Conservation (phyloP, 2,329 filamentous ascomycete genomes). For the Arachnopeziza araneosa region DNA sequence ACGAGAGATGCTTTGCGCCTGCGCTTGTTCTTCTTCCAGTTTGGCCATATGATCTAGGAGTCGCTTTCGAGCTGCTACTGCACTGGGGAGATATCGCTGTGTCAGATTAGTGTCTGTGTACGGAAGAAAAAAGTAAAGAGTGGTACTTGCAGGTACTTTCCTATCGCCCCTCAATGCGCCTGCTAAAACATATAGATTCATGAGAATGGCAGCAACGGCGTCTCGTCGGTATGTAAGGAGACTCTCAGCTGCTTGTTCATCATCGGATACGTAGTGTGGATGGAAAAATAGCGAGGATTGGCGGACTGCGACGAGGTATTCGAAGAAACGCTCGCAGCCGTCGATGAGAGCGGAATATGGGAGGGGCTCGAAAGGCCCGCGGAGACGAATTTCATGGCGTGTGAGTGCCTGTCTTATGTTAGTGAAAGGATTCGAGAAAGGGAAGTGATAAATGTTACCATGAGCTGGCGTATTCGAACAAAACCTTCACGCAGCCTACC, state of each 20-base stretch:
- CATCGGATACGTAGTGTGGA: conserved; percentile 45
- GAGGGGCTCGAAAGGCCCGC: conserved; percentile 50
- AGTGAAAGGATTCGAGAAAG: background rate
- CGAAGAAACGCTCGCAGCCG: conserved; percentile 52
- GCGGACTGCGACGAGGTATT: conserved; percentile 51
- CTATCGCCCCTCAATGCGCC: conserved; percentile 46
- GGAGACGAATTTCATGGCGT: conserved; percentile 52
- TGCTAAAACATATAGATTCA: conserved; percentile 53
- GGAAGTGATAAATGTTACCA: conserved; percentile 27
- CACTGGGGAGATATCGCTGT: conserved; percentile 47
- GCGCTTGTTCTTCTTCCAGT: conserved; percentile 34
- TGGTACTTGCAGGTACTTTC: conserved; percentile 37
- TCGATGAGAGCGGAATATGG: conserved; percentile 52
- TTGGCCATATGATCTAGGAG: conserved; percentile 46
- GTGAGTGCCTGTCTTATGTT: conserved; percentile 40
- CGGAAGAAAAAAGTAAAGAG: background rate
- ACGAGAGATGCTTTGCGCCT: background rate
- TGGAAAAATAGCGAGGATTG: conserved; percentile 54
- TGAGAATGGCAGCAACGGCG: conserved; percentile 51
- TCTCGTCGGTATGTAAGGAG: conserved; percentile 49
- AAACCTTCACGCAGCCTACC: conserved; percentile 55
- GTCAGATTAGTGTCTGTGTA: background rate
- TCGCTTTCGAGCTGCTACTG: conserved; percentile 46
- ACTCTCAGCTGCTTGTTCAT: conserved; percentile 42
- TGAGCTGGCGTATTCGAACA: conserved; percentile 49